phyloP scores from a whole-genome alignment of 2,329 filamentous ascomycete genomes.

The Fusarium secorum region DNA sequence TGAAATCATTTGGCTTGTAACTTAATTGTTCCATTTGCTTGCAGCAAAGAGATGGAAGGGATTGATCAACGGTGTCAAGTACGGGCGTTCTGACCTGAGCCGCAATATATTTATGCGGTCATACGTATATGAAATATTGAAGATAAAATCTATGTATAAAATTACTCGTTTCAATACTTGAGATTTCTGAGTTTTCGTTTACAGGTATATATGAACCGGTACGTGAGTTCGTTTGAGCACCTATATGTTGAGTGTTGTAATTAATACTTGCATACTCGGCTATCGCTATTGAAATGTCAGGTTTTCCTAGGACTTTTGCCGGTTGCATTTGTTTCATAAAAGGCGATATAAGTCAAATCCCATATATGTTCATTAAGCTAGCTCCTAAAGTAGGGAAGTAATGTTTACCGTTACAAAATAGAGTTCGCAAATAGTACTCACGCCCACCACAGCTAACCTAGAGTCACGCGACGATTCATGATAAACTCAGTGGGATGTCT shows the following conservation, averaged over 20 bases:
- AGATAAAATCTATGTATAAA: constrained; percentile 14
- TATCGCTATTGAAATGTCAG: not conserved
- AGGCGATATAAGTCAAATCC: not conserved
- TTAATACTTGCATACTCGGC: not conserved
- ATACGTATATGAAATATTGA: not conserved
- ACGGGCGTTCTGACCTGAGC: not conserved
- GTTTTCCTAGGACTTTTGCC: not conserved
- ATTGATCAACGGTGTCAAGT: not conserved
- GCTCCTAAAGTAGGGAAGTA: not conserved
- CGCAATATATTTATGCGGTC: constrained; percentile 13
- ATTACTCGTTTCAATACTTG: not conserved
- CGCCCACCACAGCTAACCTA: not conserved
- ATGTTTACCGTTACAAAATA: not conserved
- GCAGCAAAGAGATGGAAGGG: not conserved
- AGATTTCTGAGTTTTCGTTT: not conserved
- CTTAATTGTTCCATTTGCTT: constrained; percentile 17
- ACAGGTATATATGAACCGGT: not conserved
- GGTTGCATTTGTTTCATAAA: not conserved
- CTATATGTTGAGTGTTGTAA: not conserved
- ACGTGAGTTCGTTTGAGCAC: not conserved
- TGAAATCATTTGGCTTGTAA: constrained; percentile 11
- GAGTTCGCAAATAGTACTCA: not conserved
- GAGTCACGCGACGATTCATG: not conserved
- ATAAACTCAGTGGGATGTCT: not conserved
- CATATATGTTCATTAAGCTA: not conserved